Conservation (phyloP, 768 basidiomycete genomes). For the Pleurotus tuber-regium region DNA sequence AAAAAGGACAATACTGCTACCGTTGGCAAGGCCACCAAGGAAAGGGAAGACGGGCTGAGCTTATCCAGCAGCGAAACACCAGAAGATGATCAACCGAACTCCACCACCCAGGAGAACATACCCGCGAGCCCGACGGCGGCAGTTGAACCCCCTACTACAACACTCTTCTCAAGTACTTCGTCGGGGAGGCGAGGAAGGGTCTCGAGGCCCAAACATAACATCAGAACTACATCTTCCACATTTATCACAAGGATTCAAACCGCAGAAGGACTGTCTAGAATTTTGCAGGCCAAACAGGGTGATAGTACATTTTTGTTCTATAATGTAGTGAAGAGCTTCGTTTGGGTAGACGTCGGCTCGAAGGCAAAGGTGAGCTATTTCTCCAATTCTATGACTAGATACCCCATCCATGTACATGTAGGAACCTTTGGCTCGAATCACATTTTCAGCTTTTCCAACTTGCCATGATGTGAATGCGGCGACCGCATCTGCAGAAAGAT, state of each 20-base stretch:
- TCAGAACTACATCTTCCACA: conserved; percentile 87
- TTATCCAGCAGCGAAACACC: conserved; percentile 81
- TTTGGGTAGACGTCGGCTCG: conserved; percentile 85
- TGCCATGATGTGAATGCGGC: conserved; percentile 84
- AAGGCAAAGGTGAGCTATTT: conserved; percentile 67
- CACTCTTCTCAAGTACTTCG: conserved; percentile 59
- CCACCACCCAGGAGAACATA: conserved; percentile 38
- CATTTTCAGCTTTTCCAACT: conserved; percentile 85
- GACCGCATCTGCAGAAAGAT: conserved; percentile 73
- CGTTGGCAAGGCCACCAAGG: conserved; percentile 24
- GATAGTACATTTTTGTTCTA: conserved; percentile 86
- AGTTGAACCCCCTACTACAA: conserved; percentile 38
- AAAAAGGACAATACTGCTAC: conserved; percentile 48
- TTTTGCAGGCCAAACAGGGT: conserved; percentile 76
- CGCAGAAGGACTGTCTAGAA: conserved; percentile 70
- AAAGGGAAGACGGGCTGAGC: conserved; percentile 63
- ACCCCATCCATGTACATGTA: conserved; percentile 26
- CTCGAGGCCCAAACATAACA: conserved; percentile 84
- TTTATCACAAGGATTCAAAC: conserved; percentile 88
- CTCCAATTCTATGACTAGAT: conserved; percentile 3
- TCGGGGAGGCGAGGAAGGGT: conserved; percentile 61
- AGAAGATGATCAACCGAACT: conserved; percentile 50
- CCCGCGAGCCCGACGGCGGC: conserved; percentile 34
- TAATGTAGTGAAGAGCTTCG: conserved; percentile 78
- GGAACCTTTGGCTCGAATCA: conserved; percentile 86